A percentile compares a stretch with the other conserved stretches of the same genome.
These are phyloP conservation scores for Xylaria venustula DNA, from an alignment of 495 filamentous ascomycete species.

Conservation along the genomic window DNA sequence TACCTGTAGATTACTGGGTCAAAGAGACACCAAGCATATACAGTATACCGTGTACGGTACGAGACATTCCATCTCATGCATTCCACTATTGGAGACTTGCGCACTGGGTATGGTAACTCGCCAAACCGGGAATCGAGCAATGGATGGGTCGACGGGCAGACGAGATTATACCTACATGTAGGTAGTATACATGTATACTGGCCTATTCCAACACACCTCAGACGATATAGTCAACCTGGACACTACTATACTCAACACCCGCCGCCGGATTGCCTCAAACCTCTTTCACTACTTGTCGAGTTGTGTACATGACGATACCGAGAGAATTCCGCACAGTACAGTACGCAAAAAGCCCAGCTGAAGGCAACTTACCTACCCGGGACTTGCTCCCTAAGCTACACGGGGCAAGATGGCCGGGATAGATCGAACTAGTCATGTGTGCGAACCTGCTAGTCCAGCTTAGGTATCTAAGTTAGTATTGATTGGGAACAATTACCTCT, in stretches of 20 bases:
- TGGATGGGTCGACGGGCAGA: background rate
- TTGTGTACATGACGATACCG: too few species aligned
- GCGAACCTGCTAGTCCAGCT: background rate
- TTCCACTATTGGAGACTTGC: background rate
- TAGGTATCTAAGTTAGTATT: background rate
- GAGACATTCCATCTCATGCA: background rate
- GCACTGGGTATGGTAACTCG: background rate
- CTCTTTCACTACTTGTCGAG: too few species aligned
- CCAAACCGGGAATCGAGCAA: background rate
- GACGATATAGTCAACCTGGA: too few species aligned
- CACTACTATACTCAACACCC: background rate
- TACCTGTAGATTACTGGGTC: background rate
- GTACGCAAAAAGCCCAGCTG: background rate
- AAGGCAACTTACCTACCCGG: background rate
- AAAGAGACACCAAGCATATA: background rate
- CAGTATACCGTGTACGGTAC: background rate
- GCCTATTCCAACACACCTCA: background rate
- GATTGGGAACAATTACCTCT: slow-evolving; percentile 2
- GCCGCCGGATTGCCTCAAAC: too few species aligned
- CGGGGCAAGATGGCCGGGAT: slow-evolving; percentile 12
- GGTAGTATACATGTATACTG: too few species aligned
- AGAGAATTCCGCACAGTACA: background rate
- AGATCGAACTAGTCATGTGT: slow-evolving; percentile 12
- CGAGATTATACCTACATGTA: background rate
- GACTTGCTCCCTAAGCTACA: background rate